Conservation (phyloP, 2,329 filamentous ascomycete genomes). For the Aureobasidium sp. region DNA sequence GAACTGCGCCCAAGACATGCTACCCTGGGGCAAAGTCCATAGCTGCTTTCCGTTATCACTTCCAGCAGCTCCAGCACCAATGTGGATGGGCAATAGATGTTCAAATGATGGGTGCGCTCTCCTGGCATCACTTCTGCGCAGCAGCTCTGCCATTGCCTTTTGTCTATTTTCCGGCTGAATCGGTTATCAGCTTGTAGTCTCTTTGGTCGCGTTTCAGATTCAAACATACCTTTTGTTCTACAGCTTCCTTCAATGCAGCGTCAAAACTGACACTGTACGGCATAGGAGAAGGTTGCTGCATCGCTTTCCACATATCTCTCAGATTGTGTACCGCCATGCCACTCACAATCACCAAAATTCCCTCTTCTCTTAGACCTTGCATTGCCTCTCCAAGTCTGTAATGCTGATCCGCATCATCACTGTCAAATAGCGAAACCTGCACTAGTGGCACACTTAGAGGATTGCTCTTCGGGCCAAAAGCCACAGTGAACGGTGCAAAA, state of each 20-base stretch:
- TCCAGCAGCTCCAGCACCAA: slow-evolving; percentile 33
- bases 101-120: slow-evolving; percentile 57
- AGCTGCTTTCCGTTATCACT: slow-evolving; percentile 25
- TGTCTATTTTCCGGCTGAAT: slow-evolving; percentile 23
- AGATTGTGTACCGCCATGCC: slow-evolving; percentile 57
- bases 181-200: neutral
- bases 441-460: slow-evolving; percentile 51
- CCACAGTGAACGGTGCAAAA: slow-evolving; percentile 61
- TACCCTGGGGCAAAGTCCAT: slow-evolving; percentile 29
- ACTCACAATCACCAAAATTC: slow-evolving; percentile 59
- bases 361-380: slow-evolving; percentile 56
- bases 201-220: neutral
- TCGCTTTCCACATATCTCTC: slow-evolving; percentile 24
- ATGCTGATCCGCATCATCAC: slow-evolving; percentile 57
- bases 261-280: slow-evolving; percentile 30
- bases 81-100: slow-evolving; percentile 52
- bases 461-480: slow-evolving; percentile 31
- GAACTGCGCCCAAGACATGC: slow-evolving; percentile 30
- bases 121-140: slow-evolving; percentile 43
- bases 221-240: slow-evolving; percentile 19
- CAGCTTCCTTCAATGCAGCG: slow-evolving; percentile 27
- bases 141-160: slow-evolving; percentile 28
- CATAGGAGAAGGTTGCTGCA: slow-evolving; percentile 20
- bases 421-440: slow-evolving; percentile 61
- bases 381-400: slow-evolving; percentile 61